A percentile compares a stretch with the other conserved stretches of the same genome.
phyloP scores from a whole-genome alignment of 345 rosid species.

The Syzygium oleosum region DNA sequence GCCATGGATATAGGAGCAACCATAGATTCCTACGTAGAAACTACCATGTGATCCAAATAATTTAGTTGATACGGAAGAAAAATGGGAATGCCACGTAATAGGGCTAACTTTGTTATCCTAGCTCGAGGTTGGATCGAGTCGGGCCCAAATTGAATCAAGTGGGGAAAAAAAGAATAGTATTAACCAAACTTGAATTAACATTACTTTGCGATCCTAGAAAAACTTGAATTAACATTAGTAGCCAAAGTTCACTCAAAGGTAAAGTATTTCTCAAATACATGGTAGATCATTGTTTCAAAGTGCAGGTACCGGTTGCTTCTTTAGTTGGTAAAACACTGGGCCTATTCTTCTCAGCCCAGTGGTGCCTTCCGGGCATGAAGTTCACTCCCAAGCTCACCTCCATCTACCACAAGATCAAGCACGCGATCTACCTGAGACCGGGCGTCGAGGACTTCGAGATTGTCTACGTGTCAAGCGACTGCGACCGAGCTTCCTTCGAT shows the following conservation, averaged over 20 bases:
- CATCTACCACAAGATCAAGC: constrained; percentile 41
- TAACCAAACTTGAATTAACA: not conserved
- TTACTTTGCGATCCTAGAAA: not conserved
- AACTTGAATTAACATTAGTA: not conserved
- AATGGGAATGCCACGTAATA: not conserved
- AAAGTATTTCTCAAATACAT: not conserved
- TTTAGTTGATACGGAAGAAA: not conserved
- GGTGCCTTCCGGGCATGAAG: too few species aligned
- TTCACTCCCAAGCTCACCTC: constrained; percentile 39
- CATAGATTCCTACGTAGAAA: not conserved
- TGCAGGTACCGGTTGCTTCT: constrained; percentile 37
- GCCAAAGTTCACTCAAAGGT: not conserved
- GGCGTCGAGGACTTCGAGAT: constrained; percentile 34
- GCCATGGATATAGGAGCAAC: not conserved
- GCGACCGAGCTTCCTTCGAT: constrained; percentile 19
- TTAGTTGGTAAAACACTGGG: constrained; percentile 46
- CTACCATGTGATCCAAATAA: not conserved
- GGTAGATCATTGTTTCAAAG: not conserved
- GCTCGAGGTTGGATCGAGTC: not conserved
- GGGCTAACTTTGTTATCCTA: not conserved
- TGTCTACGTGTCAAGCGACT: constrained; percentile 39
- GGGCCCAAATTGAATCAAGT: not conserved
- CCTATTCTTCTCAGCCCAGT: constrained; percentile 43
- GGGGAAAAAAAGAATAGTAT: not conserved
- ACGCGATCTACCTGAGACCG: not conserved